Conservation (phyloP, 805 yeast species). For the Nakazawaea peltata region DNA sequence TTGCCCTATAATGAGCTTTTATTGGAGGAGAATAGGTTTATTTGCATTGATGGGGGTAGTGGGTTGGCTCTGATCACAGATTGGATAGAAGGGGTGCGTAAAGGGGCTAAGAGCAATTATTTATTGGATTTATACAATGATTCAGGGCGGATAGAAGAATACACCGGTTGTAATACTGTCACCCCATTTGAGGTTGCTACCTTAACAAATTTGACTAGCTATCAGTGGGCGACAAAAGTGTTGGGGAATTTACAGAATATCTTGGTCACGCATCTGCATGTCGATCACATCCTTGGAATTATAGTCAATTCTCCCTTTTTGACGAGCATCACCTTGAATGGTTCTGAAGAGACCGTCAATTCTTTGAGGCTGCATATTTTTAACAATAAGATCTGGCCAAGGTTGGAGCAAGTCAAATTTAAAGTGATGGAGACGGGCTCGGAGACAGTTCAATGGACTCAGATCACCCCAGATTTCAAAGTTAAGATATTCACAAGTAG, state of each 20-base stretch:
- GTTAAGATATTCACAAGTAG: conserved; percentile 33
- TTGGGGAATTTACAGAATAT: conserved; percentile 16
- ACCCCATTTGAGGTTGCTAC: conserved; percentile 18
- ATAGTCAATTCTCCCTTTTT: conserved; percentile 65
- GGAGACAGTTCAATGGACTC: too few relatives aligned
- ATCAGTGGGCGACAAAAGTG: background rate
- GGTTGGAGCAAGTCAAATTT: conserved; percentile 31
- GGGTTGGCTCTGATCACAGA: conserved; percentile 53
- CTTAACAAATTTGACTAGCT: conserved; percentile 3
- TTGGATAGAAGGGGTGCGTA: too few relatives aligned
- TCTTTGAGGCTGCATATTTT: conserved; percentile 51
- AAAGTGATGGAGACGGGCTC: conserved; percentile 7
- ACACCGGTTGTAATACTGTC: conserved; percentile 18
- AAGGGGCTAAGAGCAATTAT: conserved; percentile 5
- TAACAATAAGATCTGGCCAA: conserved; percentile 80
- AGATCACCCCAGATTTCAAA: conserved; percentile 25
- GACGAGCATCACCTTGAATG: conserved; percentile 40
- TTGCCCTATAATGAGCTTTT: conserved; percentile 32
- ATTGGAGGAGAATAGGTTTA: conserved; percentile 24
- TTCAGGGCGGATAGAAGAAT: conserved; percentile 18
- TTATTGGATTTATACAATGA: conserved; percentile 25
- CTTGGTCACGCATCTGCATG: conserved; percentile 73
- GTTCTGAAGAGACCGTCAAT: conserved; percentile 41
- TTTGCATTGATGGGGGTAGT: conserved; percentile 76
- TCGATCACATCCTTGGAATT: conserved; percentile 71